Evolutionary conservation across 1,284 basidiomycete species (phyloP), one percentile per base, ranked within the genome.

Genomic region (Sanghuangporus weigelae): DNA sequence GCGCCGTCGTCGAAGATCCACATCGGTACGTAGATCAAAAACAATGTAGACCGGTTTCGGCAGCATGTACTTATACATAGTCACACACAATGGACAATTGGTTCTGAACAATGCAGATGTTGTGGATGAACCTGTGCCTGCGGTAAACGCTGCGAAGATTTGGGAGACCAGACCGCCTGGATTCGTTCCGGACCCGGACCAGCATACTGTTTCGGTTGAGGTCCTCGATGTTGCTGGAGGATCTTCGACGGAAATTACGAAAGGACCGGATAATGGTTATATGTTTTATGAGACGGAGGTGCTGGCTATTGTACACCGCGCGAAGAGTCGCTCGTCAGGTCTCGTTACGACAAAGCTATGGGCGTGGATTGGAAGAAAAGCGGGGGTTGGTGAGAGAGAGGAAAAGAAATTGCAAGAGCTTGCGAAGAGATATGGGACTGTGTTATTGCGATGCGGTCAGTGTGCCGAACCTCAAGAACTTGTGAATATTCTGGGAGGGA

Each of bases 231-330:
- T 93, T 60, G 73, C 76, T 1, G 86, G 84, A 7, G 78, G 73
- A 58, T 78, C 77, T 7, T 71, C 71, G 40, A 74, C 48, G 38
- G 64, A 65, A 35, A 39, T 62, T 1, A 40, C 56, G n/a, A 60
- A 60, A 14, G 63, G 59, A 35, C 16, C 26, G 6, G 44, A 71
- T 11, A 77, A 83, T 59, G 69, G 71, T 4, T 76, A 81, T 66
- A 72, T 89, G 14, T 90, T 92, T 71, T 88, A 92, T 69, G 90
- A 93, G 60, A 76, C 79, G 1, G 90, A 93, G 69, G 74, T 85
- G 5, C 74, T 92, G 21, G 83, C 82, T 1, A 77, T 92, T 57
- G 78, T 92, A 11, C 82, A 90, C 70, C 82, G 90, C 5, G 80
- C 75, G 23, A 92, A 91, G 71, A 81, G 81, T 0, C 83, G 78